Base-by-base conservation (phyloP, 306 rosid genomes). In the Prosopis cineraria region DNA sequence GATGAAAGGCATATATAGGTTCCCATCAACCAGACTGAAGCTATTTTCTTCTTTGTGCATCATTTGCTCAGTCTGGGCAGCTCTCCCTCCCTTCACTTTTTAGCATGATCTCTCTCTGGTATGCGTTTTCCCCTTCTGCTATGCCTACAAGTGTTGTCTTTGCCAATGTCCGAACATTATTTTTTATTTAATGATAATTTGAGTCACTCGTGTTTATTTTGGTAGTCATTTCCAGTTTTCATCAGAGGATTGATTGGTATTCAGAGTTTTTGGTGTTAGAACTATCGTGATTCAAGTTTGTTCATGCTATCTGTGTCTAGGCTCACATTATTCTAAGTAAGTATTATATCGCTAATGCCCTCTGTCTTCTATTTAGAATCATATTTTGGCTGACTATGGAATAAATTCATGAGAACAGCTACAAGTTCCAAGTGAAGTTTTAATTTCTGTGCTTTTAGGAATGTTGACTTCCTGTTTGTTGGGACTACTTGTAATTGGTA, bases 361-460 rank as follows among this genome's bases (percentile, higher is more conserved):
- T 53, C 77, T n/a, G 8, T 13, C 70, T 37, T 72, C n/a, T 77
- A 24, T 55, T 31, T 74, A 77, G 70, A 64, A 82, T 34, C 56
- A 78, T 50, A 72, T 72, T 82, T 53, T 74, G 36, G 24, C 30
- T 72, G 76, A n/a, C 48, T 45, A 58, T 56, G 79, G 71, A 29
- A 65, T 52, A 62, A 40, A 31, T 36, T n/a, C 65, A 53, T 24
- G 63, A 34, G 71, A 58, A 58, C 65, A 4, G 27, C 39, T 69
- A 52, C 60, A 17, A 3, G 68, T 69, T 64, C 66, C 33, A 6
- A 14, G 65, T 66, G 60, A 19, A 72, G 40, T 30, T 56, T 73
- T 40, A 33, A 25, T 30, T 77, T 44, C 50, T 43, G 34, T 64
- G 17, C 73, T 82, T 58, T 45, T 78, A 33, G 33, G 79, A 73